Evolutionary conservation across 345 rosid genomes (phyloP).

Genomic region (Sisymbrium altissimum): DNA sequence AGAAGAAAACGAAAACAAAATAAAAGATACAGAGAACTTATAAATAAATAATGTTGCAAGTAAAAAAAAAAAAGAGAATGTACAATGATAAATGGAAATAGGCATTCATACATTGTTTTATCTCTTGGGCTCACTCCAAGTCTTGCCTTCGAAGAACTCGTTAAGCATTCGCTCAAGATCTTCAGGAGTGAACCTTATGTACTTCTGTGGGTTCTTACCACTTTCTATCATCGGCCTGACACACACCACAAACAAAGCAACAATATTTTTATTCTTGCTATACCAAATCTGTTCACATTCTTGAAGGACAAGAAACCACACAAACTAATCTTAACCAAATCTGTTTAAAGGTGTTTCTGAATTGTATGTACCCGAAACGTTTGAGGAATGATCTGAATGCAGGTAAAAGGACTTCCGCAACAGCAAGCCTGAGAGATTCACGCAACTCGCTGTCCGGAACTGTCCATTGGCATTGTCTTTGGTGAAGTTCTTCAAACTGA

Average conservation of each 20-base stretch:
- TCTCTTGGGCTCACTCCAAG: constrained; percentile 77
- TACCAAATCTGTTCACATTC: neutral
- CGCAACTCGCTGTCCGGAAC: constrained; percentile 95
- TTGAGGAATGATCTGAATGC: constrained; percentile 86
- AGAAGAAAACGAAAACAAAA: neutral
- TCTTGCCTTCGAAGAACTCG: constrained; percentile 92
- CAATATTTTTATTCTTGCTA: neutral
- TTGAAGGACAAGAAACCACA: neutral
- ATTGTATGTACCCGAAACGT: constrained; percentile 61
- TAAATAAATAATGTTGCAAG: neutral
- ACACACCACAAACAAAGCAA: constrained; percentile 8
- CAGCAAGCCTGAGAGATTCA: constrained; percentile 90
- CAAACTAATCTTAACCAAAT: constrained; percentile 3
- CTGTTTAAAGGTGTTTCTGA: neutral
- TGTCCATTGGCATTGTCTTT: constrained; percentile 95
- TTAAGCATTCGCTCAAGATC: constrained; percentile 84
- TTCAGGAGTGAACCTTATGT: constrained; percentile 72
- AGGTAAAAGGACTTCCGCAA: constrained; percentile 95
- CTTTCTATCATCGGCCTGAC: constrained; percentile 77
- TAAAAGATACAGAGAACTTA: neutral
- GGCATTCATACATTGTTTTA: constrained; percentile 13
- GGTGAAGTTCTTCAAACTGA: constrained; percentile 91
- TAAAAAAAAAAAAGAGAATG: neutral
- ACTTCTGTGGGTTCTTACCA: constrained; percentile 84
- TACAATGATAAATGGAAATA: constrained; percentile 10